Percentiles rank a stretch among this genome's conserved stretches.
These are phyloP conservation scores for Penicillium aurantiogriseum DNA, from an alignment of 2,329 filamentous ascomycete species.

Conservation along the genomic window DNA sequence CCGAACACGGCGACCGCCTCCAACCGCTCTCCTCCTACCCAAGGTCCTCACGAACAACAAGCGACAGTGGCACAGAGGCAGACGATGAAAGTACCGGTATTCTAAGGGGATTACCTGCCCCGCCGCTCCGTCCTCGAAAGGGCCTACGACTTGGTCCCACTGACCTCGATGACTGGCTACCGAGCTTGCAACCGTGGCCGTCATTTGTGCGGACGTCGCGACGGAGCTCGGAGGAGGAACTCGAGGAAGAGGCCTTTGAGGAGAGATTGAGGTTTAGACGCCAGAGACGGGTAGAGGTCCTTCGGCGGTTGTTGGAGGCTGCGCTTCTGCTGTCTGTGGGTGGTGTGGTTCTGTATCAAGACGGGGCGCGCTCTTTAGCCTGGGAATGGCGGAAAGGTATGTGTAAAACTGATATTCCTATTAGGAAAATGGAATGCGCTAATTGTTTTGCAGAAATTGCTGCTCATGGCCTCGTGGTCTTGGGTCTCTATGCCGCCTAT, in stretches of 20 bases:
- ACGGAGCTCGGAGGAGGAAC: conserved; percentile 34
- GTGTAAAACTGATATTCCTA: neutral
- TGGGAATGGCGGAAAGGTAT: conserved; percentile 42
- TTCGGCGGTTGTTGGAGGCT: conserved; percentile 54
- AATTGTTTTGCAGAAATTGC: conserved; percentile 33
- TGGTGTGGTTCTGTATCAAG: conserved; percentile 40
- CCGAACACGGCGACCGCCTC: conserved; percentile 35
- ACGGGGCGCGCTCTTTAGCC: conserved; percentile 32
- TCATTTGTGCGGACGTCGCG: conserved; percentile 31
- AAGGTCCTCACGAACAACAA: conserved; percentile 61
- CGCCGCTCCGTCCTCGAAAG: conserved; percentile 70
- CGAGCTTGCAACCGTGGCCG: conserved; percentile 33
- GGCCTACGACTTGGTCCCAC: conserved; percentile 57
- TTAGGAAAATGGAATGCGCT: conserved; percentile 1
- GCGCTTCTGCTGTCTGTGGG: conserved; percentile 55
- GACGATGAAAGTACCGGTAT: conserved; percentile 81
- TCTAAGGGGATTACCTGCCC: conserved; percentile 79
- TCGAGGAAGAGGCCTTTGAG: conserved; percentile 24
- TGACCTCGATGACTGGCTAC: conserved; percentile 33
- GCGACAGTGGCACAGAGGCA: conserved; percentile 90
- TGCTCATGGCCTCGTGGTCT: conserved; percentile 32
- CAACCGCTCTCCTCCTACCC: conserved; percentile 29
- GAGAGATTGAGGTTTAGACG: conserved; percentile 28
- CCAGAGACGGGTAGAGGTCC: conserved; percentile 42
- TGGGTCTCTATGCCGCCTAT: conserved; percentile 48